Evolutionary conservation across 2,329 filamentous ascomycete genomes (phyloP), one percentile per base, ranked within the genome.

Genomic region (Endocalyx cinctus): DNA sequence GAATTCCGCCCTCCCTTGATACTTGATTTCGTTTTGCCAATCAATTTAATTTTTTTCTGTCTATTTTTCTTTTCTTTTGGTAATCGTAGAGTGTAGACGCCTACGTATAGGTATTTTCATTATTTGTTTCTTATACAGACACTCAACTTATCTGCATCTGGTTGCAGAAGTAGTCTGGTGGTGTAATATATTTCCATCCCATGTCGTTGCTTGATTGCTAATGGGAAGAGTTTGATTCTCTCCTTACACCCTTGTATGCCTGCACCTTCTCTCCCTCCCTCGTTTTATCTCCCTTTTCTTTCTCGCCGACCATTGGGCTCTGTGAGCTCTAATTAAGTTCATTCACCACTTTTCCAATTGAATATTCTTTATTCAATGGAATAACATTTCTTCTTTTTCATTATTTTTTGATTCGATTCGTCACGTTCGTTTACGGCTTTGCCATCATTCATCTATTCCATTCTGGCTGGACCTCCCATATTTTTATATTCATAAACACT

Each of bases 261-360:
- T 23, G 8, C 20, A 23, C 17, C 20, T 25, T 36, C 28, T 25
- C 12, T 17, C 16, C 26, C 18, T 43, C 34, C 30, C 39, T 38
- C 28, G 25, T 48, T 41, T 25, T 47, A 44, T 13, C 6, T 15
- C 17, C 17, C 13, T 35, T 27, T 20, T 30, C 33, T 31, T 29
- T 17, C 31, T 39, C 20, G 20, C 18, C 32, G 5, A 29, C 34
- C 16, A 19, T 27, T 25, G 19, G 20, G 20, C n/a, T 23, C 20
- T 23, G 20, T 23, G 20, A n/a, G 20, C 8, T 8, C 8, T 23
- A 8, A n/a, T 23, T 23, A n/a, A 23, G 8, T 23, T 23, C 20
- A n/a, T 23, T 23, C 39, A 29, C 33, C 23, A 33, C 19, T n/a
- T 32, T n/a, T 38, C 31, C 35, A 39, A 35, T 41, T 39, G 27